Evolutionary conservation across 257 asterid genomes (phyloP).

Genomic region (Primulina tabacum): DNA sequence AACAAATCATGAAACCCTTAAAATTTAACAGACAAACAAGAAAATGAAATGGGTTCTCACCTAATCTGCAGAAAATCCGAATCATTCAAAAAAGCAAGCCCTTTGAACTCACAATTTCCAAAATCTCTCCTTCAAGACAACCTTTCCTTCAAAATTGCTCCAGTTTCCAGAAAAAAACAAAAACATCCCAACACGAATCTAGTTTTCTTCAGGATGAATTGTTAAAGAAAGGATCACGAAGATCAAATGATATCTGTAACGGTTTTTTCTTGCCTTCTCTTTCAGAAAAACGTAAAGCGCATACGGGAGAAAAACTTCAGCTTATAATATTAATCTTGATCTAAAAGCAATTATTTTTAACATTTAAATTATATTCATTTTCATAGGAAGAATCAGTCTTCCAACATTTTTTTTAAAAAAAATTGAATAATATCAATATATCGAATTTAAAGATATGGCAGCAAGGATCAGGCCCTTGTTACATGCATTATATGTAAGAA

Average conservation of each 20-base stretch:
- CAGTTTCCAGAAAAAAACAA: constrained; percentile 2
- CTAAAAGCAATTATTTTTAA: neutral
- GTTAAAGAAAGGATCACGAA: constrained; percentile 14
- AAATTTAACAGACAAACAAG: constrained; percentile 10
- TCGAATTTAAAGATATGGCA: constrained; percentile 30
- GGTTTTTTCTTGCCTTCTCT: constrained; percentile 49
- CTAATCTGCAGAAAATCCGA: constrained; percentile 25
- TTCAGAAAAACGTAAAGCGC: constrained; percentile 26
- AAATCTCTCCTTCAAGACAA: constrained; percentile 10
- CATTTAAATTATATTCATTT: neutral
- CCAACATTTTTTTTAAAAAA: too few species aligned
- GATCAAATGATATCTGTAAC: constrained; percentile 31
- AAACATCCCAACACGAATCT: constrained; percentile 11
- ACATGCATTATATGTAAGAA: neutral
- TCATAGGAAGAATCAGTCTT: neutral
- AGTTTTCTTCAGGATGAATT: constrained; percentile 8
- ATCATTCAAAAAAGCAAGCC: constrained; percentile 6
- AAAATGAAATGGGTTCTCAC: constrained; percentile 25
- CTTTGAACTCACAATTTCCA: constrained; percentile 4
- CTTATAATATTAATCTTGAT: constrained; percentile 12
- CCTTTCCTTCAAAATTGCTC: neutral
- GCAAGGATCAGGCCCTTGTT: constrained; percentile 26
- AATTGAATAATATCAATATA: neutral
- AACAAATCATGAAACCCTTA: constrained; percentile 2
- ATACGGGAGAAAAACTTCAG: neutral